Evolutionary conservation across 2,329 filamentous ascomycete genomes (phyloP), one percentile per base, ranked within the genome.

Genomic region (Leptodontidium sp.): DNA sequence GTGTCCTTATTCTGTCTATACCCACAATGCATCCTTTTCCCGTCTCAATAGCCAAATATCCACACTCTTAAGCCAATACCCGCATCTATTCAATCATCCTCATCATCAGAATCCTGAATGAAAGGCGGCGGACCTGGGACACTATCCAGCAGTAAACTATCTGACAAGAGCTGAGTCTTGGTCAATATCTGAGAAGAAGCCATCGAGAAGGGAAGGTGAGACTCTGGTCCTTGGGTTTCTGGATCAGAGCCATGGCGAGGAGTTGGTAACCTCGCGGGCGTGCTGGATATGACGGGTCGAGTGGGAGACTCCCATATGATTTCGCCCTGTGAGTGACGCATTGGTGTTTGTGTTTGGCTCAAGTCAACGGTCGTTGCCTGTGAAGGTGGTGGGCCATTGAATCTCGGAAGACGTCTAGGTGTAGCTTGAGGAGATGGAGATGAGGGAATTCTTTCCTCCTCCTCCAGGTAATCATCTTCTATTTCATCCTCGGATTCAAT

Each of bases 91-190:
- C 49, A 64, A 21, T 72, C 71, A 49, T 75, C 74, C 17, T 82
- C 82, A 49, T 81, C 82, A 14, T 82, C 82, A 43, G 82, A 83
- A 70, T 84, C 82, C 68, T 78, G 77, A n/a, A 84, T 76, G 24
- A 82, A 81, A 5, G 77, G 74, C 17, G 82, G 81, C 38, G 80
- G 80, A 17, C 76, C 78, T 6, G 80, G 77, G 38, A 80, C 75
- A 70, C 77, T 79, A 35, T 82, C 80, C 45, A 81, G 77, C 63
- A 83, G 67, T 53, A 85, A 68, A 70, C 82, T 84, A 26, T 84
- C 82, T 12, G 86, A 83, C 67, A 88, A 77, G 78, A 86, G 82
- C 76, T 87, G 85, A 70, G 85, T 87, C 72, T 81, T 82, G 1
- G 83, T 82, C 67, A 84, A 75, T 21, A 87, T 78, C 76, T 88